These are phyloP conservation scores for Incumbomyces lentus DNA, from an alignment of 2,329 filamentous ascomycete species.

Conservation along the genomic window DNA sequence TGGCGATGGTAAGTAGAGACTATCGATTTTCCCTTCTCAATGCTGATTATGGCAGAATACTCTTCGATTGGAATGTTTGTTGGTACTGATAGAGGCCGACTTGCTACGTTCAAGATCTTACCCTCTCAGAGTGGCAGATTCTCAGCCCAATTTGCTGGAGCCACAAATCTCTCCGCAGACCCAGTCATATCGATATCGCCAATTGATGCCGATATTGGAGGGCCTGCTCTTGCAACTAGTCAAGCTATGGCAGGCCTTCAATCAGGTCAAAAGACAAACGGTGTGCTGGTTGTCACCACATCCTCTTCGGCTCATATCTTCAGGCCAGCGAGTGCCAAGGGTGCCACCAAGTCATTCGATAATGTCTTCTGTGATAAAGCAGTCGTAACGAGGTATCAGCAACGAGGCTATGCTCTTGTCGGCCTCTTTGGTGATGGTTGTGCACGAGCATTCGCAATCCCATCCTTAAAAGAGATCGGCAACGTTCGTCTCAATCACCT, in stretches of 20 bases:
- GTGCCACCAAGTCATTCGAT: conserved; percentile 85
- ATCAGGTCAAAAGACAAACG: conserved; percentile 64
- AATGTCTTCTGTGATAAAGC: conserved; percentile 73
- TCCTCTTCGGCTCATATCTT: conserved; percentile 71
- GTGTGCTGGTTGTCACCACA: conserved; percentile 69
- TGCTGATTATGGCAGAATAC: conserved; percentile 48
- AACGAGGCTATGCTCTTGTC: conserved; percentile 67
- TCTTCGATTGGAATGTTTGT: conserved; percentile 90
- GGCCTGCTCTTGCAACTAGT: conserved; percentile 64
- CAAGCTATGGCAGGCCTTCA: conserved; percentile 64
- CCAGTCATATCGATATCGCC: conserved; percentile 66
- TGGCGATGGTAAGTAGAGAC: conserved; percentile 52
- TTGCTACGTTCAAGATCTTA: conserved; percentile 83
- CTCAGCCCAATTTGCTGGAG: conserved; percentile 59
- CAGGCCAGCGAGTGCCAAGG: conserved; percentile 72
- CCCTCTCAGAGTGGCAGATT: conserved; percentile 62
- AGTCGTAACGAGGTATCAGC: conserved; percentile 61
- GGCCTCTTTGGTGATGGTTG: conserved; percentile 76
- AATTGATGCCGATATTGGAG: conserved; percentile 68
- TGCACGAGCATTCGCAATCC: conserved; percentile 74
- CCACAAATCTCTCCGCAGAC: conserved; percentile 53
- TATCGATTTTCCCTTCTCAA: not conserved
- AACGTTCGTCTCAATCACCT: conserved; percentile 52
- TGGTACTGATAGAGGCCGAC: conserved; percentile 72
- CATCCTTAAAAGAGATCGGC: conserved; percentile 74